Percentiles rank a stretch among this genome's conserved stretches.
Evolutionary conservation across 2,329 filamentous ascomycete genomes (phyloP).

Genomic region (Scedosporium minutisporum): DNA sequence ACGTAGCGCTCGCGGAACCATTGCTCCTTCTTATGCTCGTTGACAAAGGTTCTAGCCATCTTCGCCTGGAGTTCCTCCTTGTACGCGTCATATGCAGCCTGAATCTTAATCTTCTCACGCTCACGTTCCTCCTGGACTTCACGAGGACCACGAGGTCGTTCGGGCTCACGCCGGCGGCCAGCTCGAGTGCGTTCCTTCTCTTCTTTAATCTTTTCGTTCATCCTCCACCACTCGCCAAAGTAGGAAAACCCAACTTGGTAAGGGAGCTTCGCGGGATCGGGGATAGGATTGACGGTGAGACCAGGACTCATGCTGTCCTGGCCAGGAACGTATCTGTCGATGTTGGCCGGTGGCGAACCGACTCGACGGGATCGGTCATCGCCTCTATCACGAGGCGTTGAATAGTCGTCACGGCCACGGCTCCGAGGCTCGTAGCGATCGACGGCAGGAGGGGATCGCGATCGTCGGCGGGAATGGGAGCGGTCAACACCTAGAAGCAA

Average conservation of each 20-base stretch:
- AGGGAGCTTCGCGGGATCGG: constrained; percentile 61
- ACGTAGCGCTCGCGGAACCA: constrained; percentile 98
- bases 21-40: constrained; percentile 87
- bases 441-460: constrained; percentile 60
- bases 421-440: constrained; percentile 67
- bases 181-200: constrained; percentile 64
- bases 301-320: constrained; percentile 44
- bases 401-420: constrained; percentile 58
- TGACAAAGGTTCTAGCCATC: constrained; percentile 84
- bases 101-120: constrained; percentile 69
- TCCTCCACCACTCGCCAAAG: constrained; percentile 79
- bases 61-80: constrained; percentile 61
- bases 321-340: constrained; percentile 77
- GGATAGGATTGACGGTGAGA: constrained; percentile 52
- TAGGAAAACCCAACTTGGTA: constrained; percentile 81
- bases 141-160: constrained; percentile 51
- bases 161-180: constrained; percentile 58
- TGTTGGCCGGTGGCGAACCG: constrained; percentile 56
- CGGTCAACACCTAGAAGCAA: constrained; percentile 42
- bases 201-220: constrained; percentile 73
- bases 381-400: constrained; percentile 33
- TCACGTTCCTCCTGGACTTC: constrained; percentile 66
- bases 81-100: constrained; percentile 57
- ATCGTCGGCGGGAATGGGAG: constrained; percentile 47
- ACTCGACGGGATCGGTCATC: constrained; percentile 53